Evolutionary conservation across 306 rosid species (phyloP), one percentile per base, ranked within the genome.

Genomic region (Potentilla sterilis): DNA sequence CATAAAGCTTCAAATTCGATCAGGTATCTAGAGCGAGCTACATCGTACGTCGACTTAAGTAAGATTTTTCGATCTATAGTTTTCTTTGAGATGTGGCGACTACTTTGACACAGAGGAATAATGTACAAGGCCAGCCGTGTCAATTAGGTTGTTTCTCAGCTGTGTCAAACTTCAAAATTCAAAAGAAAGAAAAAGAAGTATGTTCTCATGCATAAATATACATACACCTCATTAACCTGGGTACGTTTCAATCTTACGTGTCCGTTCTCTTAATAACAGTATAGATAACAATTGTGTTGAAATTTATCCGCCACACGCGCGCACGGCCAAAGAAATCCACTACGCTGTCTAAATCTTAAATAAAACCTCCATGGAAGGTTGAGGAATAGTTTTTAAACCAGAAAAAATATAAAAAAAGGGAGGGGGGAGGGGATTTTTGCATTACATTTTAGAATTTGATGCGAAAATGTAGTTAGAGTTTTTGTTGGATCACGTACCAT

Each of bases 341-440:
- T 9, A 21, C 2, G 12, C 4, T 12, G 61, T n/a, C 34, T 57
- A 10, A 21, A 3, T 57, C 35, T 21, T 4, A 9, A 8, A 14
- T 57, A 57, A 57, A 57, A 22, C 35, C 32, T 57, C 63, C 63
- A 22, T 21, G 6, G 35, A 10, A 24, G 63, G 63, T 57, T 57
- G 35, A 57, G 35, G 35, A 57, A 57, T 21, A 57, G 35, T 5
- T 21, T 22, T 3, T n/a, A 21, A n/a, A 55, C 34, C 63, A 57
- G 34, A 21, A 57, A 55, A 55, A 4, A 14, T 46, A 5, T 16
- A 46, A 46, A 1, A 46, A 9, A 21, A 54, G 5, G 16, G 32
- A 55, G 88, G 86, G 72, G 81, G 15, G 59, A 52, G 2, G 22
- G 3, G 9, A 19, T 6, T 51, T 18, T 5, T 18, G 18, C 58